Percentiles rank a stretch among this genome's conserved stretches.
phyloP scores from a whole-genome alignment of 2,329 filamentous ascomycete genomes.

The Colletotrichum nymphaeae region DNA sequence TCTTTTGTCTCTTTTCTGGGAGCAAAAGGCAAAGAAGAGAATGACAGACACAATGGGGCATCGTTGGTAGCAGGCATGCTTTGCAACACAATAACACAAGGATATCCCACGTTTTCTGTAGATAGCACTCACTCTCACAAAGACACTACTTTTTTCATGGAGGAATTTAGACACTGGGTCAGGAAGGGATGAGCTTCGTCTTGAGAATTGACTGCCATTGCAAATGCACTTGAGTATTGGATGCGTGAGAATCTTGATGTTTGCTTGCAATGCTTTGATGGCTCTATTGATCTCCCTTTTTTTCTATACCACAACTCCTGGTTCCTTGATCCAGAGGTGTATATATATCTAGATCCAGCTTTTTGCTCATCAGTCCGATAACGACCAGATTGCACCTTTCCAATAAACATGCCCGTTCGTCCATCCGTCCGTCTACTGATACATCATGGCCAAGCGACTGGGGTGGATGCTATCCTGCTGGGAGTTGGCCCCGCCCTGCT shows the following conservation, averaged over 20 bases:
- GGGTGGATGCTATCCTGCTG: slow-evolving; percentile 59
- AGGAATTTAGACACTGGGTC: slow-evolving; percentile 27
- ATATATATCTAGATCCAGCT: neutral
- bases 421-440: slow-evolving; percentile 8
- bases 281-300: neutral
- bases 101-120: slow-evolving; percentile 44
- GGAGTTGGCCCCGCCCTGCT: slow-evolving; percentile 38
- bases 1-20: neutral
- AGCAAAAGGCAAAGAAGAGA: neutral
- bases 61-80: slow-evolving; percentile 33
- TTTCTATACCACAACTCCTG: slow-evolving; percentile 2
- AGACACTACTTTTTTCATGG: slow-evolving; percentile 25
- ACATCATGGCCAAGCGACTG: slow-evolving; percentile 55
- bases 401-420: neutral
- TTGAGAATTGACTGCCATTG: slow-evolving; percentile 34
- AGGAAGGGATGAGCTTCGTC: slow-evolving; percentile 28
- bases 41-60: neutral
- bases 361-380: neutral
- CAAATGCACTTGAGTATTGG: slow-evolving; percentile 23
- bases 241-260: slow-evolving; percentile 11
- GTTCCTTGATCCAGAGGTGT: neutral
- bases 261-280: neutral
- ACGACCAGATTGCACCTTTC: neutral
- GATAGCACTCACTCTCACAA: slow-evolving; percentile 38
- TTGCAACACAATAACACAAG: slow-evolving; percentile 39